phyloP scores from a whole-genome alignment of 371 early-diverging fungal genomes.

The Mortierella polycephala region DNA sequence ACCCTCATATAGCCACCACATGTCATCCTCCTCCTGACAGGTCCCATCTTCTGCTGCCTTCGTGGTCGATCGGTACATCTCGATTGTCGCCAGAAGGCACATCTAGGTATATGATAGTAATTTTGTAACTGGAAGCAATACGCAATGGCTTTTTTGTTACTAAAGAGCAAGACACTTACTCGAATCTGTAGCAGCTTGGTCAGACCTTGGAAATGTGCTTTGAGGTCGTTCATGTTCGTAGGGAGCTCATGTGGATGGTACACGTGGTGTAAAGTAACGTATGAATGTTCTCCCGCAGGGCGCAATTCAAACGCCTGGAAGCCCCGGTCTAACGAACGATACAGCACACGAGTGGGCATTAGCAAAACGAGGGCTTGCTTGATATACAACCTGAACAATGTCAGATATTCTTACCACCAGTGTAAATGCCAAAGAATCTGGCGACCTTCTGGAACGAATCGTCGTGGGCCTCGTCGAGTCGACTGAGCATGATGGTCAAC shows the following conservation, averaged over 20 bases:
- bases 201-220: slow-evolving; percentile 8
- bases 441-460: neutral
- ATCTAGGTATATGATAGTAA: too few relatives aligned
- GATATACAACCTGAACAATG: neutral
- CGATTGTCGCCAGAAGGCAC: too few relatives aligned
- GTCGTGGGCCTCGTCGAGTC: slow-evolving; percentile 6
- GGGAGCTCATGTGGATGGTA: slow-evolving; percentile 4
- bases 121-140: too few relatives aligned
- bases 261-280: slow-evolving; percentile 8
- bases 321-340: slow-evolving; percentile 10
- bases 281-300: slow-evolving; percentile 9
- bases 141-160: too few relatives aligned
- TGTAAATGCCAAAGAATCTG: slow-evolving; percentile 19
- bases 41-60: too few relatives aligned
- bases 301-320: slow-evolving; percentile 17
- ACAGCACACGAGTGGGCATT: neutral
- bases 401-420: slow-evolving; percentile 21
- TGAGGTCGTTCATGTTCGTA: neutral
- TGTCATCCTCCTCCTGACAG: too few relatives aligned
- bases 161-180: slow-evolving; percentile 7
- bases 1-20: too few relatives aligned
- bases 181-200: slow-evolving; percentile 12
- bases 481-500: slow-evolving; percentile 13
- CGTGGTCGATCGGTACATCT: too few relatives aligned
- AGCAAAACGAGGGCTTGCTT: neutral